Evolutionary conservation across 2,329 filamentous ascomycete species (phyloP), one percentile per base, ranked within the genome.

Genomic region (Septoria petroselini): DNA sequence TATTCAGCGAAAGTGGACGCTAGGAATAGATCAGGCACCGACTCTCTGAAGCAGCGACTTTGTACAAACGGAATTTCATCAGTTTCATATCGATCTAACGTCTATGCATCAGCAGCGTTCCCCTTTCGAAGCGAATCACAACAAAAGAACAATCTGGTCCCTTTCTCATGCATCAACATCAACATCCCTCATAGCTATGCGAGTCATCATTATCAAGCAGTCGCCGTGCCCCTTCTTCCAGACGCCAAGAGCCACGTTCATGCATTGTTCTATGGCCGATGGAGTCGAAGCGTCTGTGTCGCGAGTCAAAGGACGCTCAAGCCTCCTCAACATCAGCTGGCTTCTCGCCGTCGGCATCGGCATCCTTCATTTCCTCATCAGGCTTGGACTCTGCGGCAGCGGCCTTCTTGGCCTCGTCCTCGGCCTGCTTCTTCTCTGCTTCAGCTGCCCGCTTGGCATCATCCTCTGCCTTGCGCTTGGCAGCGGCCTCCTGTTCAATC

Each of bases 381-480:
- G 42, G 42, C 39, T 68, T 66, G 50, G 68, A 66, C 51, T 68
- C 68, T 23, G 71, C 71, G n/a, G 72, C 72, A 9, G 18, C 34
- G n/a, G 67, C 65, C 57, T 72, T 70, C 62, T 72, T 71, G 41
- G 71, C 59, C 33, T 65, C 67, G 43, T 67, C 65, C 27, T 72
- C 72, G 41, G 76, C 73, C 69, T 78, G 78, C 71, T 78, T 78
- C 54, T 73, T 70, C 58, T 80, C 75, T 71, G 88, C 86, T 72
- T 87, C 88, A 49, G 86, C 85, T 62, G 85, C 84, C 68, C 82
- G 82, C 71, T 88, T 85, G 56, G 87, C 87, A 52, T 93, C 89
- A 45, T 83, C 72, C 64, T 82, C 79, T 19, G 79, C 81, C 47
- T 76, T 74, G 71, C 80, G 80, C 72, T 81, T 85, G 51, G 79